Base-by-base conservation (phyloP, 139 green algal species). In the Bryopsis sp. region DNA sequence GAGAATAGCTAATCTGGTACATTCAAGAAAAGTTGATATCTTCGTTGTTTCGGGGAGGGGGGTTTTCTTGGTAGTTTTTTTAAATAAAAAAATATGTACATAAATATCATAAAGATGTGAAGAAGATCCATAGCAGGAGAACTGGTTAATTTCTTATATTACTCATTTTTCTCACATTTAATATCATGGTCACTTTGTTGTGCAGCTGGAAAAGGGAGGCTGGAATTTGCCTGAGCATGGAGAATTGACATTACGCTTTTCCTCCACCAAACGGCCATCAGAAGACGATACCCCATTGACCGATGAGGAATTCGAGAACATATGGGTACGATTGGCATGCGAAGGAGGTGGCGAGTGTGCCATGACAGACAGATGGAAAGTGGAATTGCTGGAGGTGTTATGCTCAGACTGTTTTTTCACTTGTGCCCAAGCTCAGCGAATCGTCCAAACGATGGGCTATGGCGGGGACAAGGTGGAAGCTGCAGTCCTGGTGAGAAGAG, bases 341-440 rank as follows among this genome's bases (percentile, higher is more conserved):
- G 62, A 69, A n/a, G 29, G 54, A 22, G 24, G 19, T 63, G 54
- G 54, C 15, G n/a, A 63, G n/a, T n/a, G 11, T 7, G 39, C 54
- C 22, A 57, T 69, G 36, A 69, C 62, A 11, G 62, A 69, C 24
- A 6, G n/a, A 7, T 69, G 62, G 62, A 69, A 57, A 57, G 8
- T 58, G 39, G 62, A 69, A 50, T 54, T 69, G 22, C 62, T 69
- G 22, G 38, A 69, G 22, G 62, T 57, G 3, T n/a, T 69, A 4
- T 69, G 62, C n/a, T 69, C 35, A 36, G 62, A 69, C 26, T 36
- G 54, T 22, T 69, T 57, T 31, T 69, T 69, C 39, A 69, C 37
- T 8, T 69, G 38, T 8, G 37, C 48, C 6, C 33, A 69, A 58
- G 62, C 62, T 5, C 39, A 35, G 3, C 4, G 35, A 35, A 57